Conservation (phyloP, 2,329 filamentous ascomycete genomes). For the Ascochyta lentis region DNA sequence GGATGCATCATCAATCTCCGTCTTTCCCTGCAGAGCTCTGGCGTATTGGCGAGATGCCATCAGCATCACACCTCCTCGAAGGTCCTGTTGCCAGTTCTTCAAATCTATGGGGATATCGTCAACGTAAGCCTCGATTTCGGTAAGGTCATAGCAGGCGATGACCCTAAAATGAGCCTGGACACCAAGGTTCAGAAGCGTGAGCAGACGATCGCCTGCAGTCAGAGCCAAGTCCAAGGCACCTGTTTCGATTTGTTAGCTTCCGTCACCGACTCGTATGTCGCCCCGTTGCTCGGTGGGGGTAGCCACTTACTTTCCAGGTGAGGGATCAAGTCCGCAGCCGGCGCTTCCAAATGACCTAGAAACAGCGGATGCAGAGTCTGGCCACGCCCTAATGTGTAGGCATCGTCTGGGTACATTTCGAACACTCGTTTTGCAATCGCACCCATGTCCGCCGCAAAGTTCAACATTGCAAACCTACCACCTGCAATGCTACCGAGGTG, state of each 20-base stretch:
- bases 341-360: conserved; percentile 71
- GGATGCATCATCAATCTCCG: conserved; percentile 57
- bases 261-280: not conserved
- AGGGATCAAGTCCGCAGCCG: conserved; percentile 64
- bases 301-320: conserved; percentile 61
- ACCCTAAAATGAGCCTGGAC: conserved; percentile 71
- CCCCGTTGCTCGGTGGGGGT: not conserved
- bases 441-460: conserved; percentile 71
- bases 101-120: conserved; percentile 77
- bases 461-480: conserved; percentile 73
- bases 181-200: conserved; percentile 75
- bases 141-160: conserved; percentile 72
- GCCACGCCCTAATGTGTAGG: conserved; percentile 70
- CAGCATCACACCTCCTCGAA: conserved; percentile 73
- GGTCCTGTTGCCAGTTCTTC: conserved; percentile 73
- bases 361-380: conserved; percentile 74
- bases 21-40: conserved; percentile 78
- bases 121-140: conserved; percentile 74
- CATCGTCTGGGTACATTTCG: conserved; percentile 61
- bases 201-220: conserved; percentile 72
- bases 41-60: conserved; percentile 70
- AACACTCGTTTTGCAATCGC: conserved; percentile 69
- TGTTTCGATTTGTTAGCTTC: not conserved
- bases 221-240: conserved; percentile 69
- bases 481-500: conserved; percentile 72